phyloP scores from a whole-genome alignment of 2,329 filamentous ascomycete species.

The Colletotrichum costaricense region DNA sequence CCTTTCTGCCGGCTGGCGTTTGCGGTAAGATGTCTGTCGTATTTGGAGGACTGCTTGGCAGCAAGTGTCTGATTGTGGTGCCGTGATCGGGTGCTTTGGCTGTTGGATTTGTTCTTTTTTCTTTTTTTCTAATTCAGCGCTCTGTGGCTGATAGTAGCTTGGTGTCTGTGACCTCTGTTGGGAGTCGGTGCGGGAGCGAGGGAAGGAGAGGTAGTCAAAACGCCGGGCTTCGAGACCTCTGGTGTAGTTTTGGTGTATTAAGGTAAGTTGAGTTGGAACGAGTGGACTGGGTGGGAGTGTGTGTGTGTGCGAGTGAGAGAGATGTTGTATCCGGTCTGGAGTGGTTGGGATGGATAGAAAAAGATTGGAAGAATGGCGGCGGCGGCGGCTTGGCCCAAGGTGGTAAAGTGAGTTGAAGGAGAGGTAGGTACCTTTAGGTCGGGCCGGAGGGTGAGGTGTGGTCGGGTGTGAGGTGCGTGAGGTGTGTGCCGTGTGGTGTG shows the following conservation, averaged over 20 bases:
- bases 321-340: not conserved
- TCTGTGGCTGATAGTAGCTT: not conserved
- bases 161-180: not conserved
- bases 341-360: not conserved
- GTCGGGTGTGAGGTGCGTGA: not conserved
- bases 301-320: not conserved
- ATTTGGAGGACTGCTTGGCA: conserved; percentile 1
- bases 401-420: not conserved
- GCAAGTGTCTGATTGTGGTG: not conserved
- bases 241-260: conserved; percentile 4
- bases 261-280: not conserved
- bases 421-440: not conserved
- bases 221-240: conserved; percentile 27
- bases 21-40: conserved; percentile 10
- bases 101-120: not conserved
- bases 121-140: not conserved
- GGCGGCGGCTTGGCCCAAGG: not conserved
- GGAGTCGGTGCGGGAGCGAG: conserved; percentile 23
- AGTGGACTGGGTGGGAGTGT: not conserved
- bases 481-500: not conserved
- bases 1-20: conserved; percentile 5
- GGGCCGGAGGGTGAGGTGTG: not conserved
- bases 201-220: conserved; percentile 26
- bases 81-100: not conserved
- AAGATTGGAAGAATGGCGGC: not conserved